Percentiles rank a stretch among this genome's conserved stretches.
Conservation (phyloP, 176 grass and related monocot species). For the Avena eriantha region DNA sequence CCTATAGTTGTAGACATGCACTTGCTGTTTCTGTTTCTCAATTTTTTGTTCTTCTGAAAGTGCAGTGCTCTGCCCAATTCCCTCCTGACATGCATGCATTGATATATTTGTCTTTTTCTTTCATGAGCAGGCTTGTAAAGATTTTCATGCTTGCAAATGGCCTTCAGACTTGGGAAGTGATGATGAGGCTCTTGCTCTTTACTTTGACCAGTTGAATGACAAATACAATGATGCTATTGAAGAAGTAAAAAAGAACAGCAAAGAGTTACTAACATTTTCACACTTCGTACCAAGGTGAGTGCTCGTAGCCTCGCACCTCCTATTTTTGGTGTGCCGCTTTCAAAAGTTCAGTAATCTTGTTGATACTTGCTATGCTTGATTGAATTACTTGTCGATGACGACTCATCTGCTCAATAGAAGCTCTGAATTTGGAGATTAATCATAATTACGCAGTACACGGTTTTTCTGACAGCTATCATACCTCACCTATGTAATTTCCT, state of each 20-base stretch:
- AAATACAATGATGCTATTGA: conserved; percentile 68
- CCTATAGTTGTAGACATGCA: not conserved
- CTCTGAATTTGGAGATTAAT: not conserved
- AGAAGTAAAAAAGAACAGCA: conserved; percentile 76
- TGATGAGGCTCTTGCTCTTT: conserved; percentile 74
- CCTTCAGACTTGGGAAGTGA: conserved; percentile 59
- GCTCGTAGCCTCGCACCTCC: not conserved
- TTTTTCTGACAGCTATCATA: not conserved
- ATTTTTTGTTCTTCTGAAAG: not conserved
- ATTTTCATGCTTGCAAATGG: conserved; percentile 93
- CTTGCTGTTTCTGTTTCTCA: not conserved
- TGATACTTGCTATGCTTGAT: conserved; percentile 22
- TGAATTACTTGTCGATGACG: conserved; percentile 6
- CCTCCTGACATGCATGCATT: conserved; percentile 3
- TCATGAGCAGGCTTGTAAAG: conserved; percentile 82
- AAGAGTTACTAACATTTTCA: conserved; percentile 87
- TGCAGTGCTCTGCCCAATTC: not conserved
- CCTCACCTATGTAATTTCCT: not conserved
- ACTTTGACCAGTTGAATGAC: conserved; percentile 94
- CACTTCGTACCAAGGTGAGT: conserved; percentile 93
- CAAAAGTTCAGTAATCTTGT: conserved; percentile 5
- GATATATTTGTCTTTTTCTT: conserved; percentile 17
- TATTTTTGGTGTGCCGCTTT: not conserved
- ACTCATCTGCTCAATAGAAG: conserved; percentile 8
- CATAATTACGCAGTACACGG: not conserved